Base-by-base conservation (phyloP, 805 yeast genomes). In the Ogataea paraovalis region DNA sequence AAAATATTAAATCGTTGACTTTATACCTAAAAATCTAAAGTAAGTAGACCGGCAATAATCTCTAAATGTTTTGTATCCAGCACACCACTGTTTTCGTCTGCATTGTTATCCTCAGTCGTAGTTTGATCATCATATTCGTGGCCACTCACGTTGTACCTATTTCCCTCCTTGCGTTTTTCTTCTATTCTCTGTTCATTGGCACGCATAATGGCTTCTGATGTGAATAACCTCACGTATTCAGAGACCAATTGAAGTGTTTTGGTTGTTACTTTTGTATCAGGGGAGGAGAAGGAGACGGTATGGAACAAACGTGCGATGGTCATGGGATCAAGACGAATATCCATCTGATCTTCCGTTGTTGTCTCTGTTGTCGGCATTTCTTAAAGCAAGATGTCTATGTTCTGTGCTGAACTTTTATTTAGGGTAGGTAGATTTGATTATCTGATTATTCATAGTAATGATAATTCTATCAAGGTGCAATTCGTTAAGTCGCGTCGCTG, bases 191-290 rank as follows among this genome's bases (percentile, higher is more conserved):
- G 79, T 48, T 79, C 82, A 52, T 81, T 79, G 9, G 86, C 74
- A 48, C 87, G 57, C 6, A 74, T 57, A 2, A 81, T 70, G 0
- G 86, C 86, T 59, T 82, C 87, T 41, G 72, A 71, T 14, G 82
- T 72, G 56, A 82, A 82, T 58, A 81, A 66, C 37, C 74, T 64
- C 18, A 80, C 69, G 57, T 82, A 82, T 55, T 80, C 83, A 1
- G 80, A 61, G 2, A 79, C 71, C 14, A 79, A 60, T 39, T 73
- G 73, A 12, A 82, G 58, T 0, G 85, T 70, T 27, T 72, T 73
- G 27, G 70, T 64, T 0, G 82, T 69, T 39, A 80, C 74, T 19
- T 74, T 64, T 0, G 83, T 77, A 23, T 27, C 30, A 45, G 42
- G 49, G 45, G 37, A 66, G 43, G 71, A 69, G 58, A 80, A 80